phyloP scores from a whole-genome alignment of 2,329 filamentous ascomycete species.

The Gremmenia infestans region DNA sequence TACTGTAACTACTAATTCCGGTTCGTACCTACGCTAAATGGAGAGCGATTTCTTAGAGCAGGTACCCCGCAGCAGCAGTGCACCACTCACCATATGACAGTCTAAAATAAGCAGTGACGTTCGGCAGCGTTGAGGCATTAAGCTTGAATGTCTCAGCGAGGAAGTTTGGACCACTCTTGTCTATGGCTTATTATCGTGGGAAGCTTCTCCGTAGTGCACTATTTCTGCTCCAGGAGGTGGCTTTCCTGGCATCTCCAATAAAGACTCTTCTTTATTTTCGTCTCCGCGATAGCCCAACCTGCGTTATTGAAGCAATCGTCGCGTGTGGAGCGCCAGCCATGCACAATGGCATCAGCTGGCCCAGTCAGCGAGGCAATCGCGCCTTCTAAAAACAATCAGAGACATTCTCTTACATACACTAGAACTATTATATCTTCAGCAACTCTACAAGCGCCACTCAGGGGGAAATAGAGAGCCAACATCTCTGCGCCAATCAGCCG shows the following conservation, averaged over 20 bases:
- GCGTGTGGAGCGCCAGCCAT: not conserved
- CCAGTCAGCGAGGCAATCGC: not conserved
- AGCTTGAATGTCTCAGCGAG: slow-evolving; percentile 9
- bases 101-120: slow-evolving; percentile 3
- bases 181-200: slow-evolving; percentile 4
- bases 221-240: slow-evolving; percentile 2
- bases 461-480: not conserved
- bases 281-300: not conserved
- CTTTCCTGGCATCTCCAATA: slow-evolving; percentile 4
- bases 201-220: not conserved
- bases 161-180: slow-evolving; percentile 1
- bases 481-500: not conserved
- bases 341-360: slow-evolving; percentile 10
- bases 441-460: not conserved
- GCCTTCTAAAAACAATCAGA: not conserved
- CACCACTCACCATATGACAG: not conserved
- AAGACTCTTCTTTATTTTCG: slow-evolving; percentile 3
- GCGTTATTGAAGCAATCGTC: not conserved
- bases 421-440: not conserved
- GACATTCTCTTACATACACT: not conserved
- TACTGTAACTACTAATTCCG: not conserved
- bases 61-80: not conserved
- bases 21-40: not conserved
- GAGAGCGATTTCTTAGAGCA: not conserved
- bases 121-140: not conserved